These are phyloP conservation scores for Sabuloglossum arenarium DNA, from an alignment of 495 filamentous ascomycete species.

Conservation along the genomic window DNA sequence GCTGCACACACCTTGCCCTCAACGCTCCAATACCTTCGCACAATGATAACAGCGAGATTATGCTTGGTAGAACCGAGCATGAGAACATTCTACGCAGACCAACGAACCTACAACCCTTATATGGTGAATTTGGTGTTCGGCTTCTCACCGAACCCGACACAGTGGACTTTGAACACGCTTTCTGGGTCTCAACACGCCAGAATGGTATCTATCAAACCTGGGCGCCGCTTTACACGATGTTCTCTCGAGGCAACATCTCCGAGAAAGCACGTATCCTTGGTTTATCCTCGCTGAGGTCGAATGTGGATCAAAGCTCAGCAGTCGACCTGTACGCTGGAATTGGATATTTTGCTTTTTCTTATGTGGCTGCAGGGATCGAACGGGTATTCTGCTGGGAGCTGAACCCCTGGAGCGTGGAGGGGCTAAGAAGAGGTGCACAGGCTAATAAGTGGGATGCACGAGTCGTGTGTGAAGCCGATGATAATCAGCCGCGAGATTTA, in stretches of 20 bases:
- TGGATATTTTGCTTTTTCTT: conserved; percentile 78
- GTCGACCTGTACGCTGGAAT: conserved; percentile 84
- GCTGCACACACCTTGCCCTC: background rate
- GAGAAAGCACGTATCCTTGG: conserved; percentile 60
- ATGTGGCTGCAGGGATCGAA: conserved; percentile 43
- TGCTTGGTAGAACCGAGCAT: background rate
- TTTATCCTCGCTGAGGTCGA: conserved; percentile 18
- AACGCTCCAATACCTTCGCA: background rate
- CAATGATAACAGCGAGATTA: background rate
- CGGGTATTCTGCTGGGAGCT: conserved; percentile 74
- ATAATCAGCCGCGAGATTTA: conserved; percentile 7
- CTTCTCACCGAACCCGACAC: background rate
- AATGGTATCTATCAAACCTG: conserved; percentile 69
- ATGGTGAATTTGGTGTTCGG: background rate
- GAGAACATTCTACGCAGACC: background rate
- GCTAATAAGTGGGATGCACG: conserved; percentile 42
- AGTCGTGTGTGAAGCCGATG: conserved; percentile 17
- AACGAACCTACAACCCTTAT: background rate
- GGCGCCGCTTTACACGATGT: conserved; percentile 83
- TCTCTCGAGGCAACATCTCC: conserved; percentile 67
- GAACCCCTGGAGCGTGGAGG: conserved; percentile 76
- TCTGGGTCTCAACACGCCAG: conserved; percentile 59
- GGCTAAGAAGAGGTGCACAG: conserved; percentile 43
- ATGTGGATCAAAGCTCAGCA: conserved; percentile 23
- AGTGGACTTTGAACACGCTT: conserved; percentile 20